Evolutionary conservation across 2,329 filamentous ascomycete genomes (phyloP), one percentile per base, ranked within the genome.

Genomic region (Penicillium crustosum): DNA sequence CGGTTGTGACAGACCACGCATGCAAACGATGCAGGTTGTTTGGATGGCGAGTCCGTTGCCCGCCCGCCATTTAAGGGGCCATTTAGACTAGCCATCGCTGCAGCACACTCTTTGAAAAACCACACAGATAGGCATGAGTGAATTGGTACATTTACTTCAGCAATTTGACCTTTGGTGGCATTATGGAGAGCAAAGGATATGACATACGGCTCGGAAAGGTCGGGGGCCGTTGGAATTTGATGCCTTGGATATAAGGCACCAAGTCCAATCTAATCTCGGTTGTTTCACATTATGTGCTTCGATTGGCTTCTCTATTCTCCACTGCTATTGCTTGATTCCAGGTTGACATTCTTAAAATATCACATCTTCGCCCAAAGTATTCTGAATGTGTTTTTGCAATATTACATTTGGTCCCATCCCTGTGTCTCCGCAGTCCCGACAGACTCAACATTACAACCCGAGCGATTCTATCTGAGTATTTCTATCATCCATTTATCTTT

Each of bases 1-100:
- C 76, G 69, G 27, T 73, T 72, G 39, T 75, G 69, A 58, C 76
- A 78, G 2, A 68, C 61, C 44, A 75, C 60, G 58, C 76, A 78
- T 36, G 71, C 70, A 48, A 60, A 65, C 17, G 58, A 45, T 42
- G 61, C 57, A 13, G 57, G 35, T 47, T 52, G 50, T 50, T 50
- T 47, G 15, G 57, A 45, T 38, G 57, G 29, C 23, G 54, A 58
- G 0, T 82, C 51, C 44, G 38, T 53, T 29, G 38, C 21, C 19
- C 33, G 33, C 10, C 17, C 27, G n/a, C 35, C 36, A 19, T 50
- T 35, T 17, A 44, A 47, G 6, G 23, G 17, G 4, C 45, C 25
- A 29, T 38, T 21, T 13, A 39, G 19, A 13, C 42, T 43, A 29
- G 45, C 35, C 60, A 64, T 61, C 3, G 15, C 39, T 43, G 29